Percentiles rank a stretch among this genome's conserved stretches.
Evolutionary conservation across 1,284 basidiomycete species (phyloP).

Genomic region (Volvariella volvacea): DNA sequence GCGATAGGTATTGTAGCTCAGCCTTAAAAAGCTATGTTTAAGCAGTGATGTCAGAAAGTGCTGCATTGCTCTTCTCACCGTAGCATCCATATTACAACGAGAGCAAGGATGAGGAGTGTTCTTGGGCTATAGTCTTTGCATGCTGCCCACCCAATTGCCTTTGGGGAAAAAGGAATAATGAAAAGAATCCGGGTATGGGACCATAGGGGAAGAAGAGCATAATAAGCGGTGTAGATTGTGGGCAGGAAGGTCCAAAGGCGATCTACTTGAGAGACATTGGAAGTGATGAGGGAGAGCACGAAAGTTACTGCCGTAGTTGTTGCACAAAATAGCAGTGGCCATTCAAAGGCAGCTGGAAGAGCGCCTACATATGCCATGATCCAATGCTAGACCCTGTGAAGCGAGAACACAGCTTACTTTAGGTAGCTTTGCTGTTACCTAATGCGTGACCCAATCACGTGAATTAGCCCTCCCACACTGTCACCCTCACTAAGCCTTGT

Average conservation of each 20-base stretch:
- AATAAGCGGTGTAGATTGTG: slow-evolving; percentile 71
- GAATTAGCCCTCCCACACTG: no score
- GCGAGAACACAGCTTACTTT: not conserved
- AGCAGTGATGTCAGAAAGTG: not conserved
- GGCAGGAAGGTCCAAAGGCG: slow-evolving; percentile 75
- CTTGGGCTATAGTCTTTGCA: slow-evolving; percentile 54
- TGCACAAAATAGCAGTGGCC: slow-evolving; percentile 59
- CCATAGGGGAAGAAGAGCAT: slow-evolving; percentile 65
- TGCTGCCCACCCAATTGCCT: slow-evolving; percentile 34
- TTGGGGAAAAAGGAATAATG: slow-evolving; percentile 52
- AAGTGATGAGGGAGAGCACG: slow-evolving; percentile 56
- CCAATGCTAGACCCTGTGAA: not conserved
- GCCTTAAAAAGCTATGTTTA: slow-evolving; percentile 28
- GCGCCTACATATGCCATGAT: slow-evolving; percentile 20
- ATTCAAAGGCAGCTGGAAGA: slow-evolving; percentile 32
- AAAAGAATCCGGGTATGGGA: slow-evolving; percentile 37
- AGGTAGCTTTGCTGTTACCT: not conserved
- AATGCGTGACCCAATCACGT: not conserved
- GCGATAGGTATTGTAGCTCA: slow-evolving; percentile 81
- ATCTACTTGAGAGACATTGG: slow-evolving; percentile 86
- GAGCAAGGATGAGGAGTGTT: slow-evolving; percentile 60
- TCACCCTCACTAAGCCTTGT: slow-evolving; percentile 1
- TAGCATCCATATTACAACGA: slow-evolving; percentile 69
- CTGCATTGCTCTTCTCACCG: slow-evolving; percentile 29
- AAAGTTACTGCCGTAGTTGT: slow-evolving; percentile 43